Evolutionary conservation across 495 filamentous ascomycete genomes (phyloP), one percentile per base, ranked within the genome.

Genomic region (Lasiosphaeria miniovina): DNA sequence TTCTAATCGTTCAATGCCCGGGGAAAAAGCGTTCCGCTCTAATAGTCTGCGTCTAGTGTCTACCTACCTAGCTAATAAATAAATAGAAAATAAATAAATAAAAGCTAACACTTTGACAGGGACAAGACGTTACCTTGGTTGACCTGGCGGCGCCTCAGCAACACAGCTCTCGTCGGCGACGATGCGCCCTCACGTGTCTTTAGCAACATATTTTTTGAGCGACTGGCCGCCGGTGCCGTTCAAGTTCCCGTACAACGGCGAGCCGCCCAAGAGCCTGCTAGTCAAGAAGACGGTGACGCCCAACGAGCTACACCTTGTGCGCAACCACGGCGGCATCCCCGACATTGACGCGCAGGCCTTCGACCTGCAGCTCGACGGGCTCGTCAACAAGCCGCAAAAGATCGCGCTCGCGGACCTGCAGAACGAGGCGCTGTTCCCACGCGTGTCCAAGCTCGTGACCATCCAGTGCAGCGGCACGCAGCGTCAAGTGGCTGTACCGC

Each of bases 171-270:
- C 24, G 24, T n/a, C 24, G 24, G 24, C 24, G 24, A 24, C 24
- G 24, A 2, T 24, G 24, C 24, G 24, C 24, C 2, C 24, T n/a
- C 24, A 24, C 24, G 24, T n/a, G n/a, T n/a, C n/a, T n/a, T n/a
- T n/a, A n/a, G n/a, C n/a, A n/a, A n/a, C n/a, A n/a, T n/a, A n/a
- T n/a, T 24, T 24, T 24, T 2, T 24, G 24, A 24, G 24, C 24
- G 24, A 24, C 24, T 2, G 24, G 24, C 24, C 24, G 24, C 24
- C 24, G 24, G 24, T 24, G 24, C 2, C 2, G 24, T 24, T 24
- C 3, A 80, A 88, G 61, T 90, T 89, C 60, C 87, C 86, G 0
- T 89, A 89, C 72, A 89, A 89, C 48, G 87, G 86, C 7, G 87
- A 90, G 59, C 80, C 85, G 0, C 84, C 7, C 77, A 80, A 68